These are phyloP conservation scores for Elsinoe batatas DNA, from an alignment of 2,329 filamentous ascomycete species.

Conservation along the genomic window DNA sequence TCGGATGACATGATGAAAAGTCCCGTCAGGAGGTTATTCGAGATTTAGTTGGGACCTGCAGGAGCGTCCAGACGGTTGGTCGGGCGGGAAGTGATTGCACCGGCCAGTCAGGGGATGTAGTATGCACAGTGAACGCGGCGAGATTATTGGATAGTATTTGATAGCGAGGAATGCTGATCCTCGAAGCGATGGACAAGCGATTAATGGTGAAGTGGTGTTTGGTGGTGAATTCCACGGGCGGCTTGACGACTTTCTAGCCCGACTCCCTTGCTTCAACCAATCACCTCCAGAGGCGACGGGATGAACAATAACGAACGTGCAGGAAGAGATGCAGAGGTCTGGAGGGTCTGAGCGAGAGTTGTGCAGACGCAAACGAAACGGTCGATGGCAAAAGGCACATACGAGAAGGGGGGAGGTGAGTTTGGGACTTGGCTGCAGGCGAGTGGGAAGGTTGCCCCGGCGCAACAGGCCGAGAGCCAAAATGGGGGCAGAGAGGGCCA, in stretches of 20 bases:
- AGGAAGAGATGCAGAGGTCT: background rate
- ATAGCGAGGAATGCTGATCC: slow-evolving; percentile 6
- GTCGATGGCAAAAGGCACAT: background rate
- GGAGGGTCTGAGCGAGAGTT: slow-evolving; percentile 6
- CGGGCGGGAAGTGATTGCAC: slow-evolving; percentile 12
- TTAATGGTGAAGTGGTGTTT: background rate
- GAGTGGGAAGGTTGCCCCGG: background rate
- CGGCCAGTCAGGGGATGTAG: slow-evolving; percentile 6
- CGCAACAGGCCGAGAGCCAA: slow-evolving; percentile 3
- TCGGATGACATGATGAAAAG: slow-evolving; percentile 10
- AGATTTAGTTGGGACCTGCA: slow-evolving; percentile 11
- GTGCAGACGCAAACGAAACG: slow-evolving; percentile 4
- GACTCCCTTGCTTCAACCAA: background rate
- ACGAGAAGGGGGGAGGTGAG: background rate
- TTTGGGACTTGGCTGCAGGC: background rate
- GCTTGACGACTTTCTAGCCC: background rate
- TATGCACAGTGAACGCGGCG: background rate
- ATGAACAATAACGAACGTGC: slow-evolving; percentile 9
- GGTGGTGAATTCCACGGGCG: slow-evolving; percentile 3
- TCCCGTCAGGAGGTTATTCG: slow-evolving; percentile 3
- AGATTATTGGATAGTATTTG: background rate
- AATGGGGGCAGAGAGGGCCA: background rate
- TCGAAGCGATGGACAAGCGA: slow-evolving; percentile 5
- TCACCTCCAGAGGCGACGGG: slow-evolving; percentile 11
- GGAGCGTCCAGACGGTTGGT: slow-evolving; percentile 12